Evolutionary conservation across 2,329 filamentous ascomycete genomes (phyloP).

Genomic region (Simplicillium sp.): DNA sequence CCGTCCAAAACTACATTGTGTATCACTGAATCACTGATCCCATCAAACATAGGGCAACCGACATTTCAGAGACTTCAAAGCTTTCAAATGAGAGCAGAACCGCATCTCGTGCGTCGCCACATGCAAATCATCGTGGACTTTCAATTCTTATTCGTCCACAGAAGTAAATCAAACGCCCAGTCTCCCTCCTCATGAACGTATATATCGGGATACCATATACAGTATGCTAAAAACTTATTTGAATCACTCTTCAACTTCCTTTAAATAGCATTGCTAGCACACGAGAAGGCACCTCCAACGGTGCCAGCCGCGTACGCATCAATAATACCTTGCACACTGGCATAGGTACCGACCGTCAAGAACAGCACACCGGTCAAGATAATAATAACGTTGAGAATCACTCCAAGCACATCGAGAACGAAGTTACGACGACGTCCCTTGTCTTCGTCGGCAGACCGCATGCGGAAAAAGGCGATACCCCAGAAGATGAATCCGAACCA

Average conservation of each 20-base stretch:
- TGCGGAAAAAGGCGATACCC: constrained; percentile 71
- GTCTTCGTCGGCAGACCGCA: constrained; percentile 54
- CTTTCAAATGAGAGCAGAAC: too few species aligned
- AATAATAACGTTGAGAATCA: constrained; percentile 62
- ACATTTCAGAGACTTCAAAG: too few species aligned
- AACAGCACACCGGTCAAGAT: constrained; percentile 74
- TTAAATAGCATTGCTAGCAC: constrained; percentile 56
- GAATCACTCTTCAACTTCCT: constrained; percentile 26
- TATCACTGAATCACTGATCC: too few species aligned
- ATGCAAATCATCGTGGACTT: too few species aligned
- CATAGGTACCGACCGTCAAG: constrained; percentile 73
- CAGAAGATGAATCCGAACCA: constrained; percentile 97
- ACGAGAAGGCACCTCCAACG: constrained; percentile 68
- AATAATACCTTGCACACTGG: constrained; percentile 64
- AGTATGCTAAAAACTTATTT: too few species aligned
- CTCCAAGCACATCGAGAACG: constrained; percentile 40
- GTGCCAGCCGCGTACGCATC: constrained; percentile 55
- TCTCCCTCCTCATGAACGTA: too few species aligned
- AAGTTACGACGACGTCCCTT: constrained; percentile 41
- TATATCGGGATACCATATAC: too few species aligned
- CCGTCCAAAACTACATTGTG: too few species aligned
- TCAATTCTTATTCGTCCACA: too few species aligned
- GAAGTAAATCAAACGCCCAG: too few species aligned
- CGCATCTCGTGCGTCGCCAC: too few species aligned
- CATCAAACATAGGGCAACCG: too few species aligned